Evolutionary conservation across 176 grass and related monocot genomes (phyloP).

Genomic region (Puya raimondii): DNA sequence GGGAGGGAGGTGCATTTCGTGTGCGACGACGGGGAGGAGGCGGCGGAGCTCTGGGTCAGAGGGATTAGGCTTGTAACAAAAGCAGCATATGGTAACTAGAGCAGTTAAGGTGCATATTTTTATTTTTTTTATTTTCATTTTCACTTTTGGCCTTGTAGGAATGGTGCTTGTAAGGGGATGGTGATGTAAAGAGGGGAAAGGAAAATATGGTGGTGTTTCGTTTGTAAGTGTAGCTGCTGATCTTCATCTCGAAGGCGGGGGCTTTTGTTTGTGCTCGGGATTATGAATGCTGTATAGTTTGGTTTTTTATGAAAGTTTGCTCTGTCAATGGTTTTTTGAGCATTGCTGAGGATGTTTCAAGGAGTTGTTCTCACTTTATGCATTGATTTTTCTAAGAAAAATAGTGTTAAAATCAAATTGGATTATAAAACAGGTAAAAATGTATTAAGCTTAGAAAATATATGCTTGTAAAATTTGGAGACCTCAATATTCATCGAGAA

Average conservation of each 20-base stretch:
- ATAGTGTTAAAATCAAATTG: too few relatives aligned
- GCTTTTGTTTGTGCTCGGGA: conserved; percentile 15
- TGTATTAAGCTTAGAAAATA: too few relatives aligned
- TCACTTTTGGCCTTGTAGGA: conserved; percentile 26
- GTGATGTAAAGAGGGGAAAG: conserved; percentile 20
- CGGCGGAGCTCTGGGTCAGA: conserved; percentile 81
- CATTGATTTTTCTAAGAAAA: too few relatives aligned
- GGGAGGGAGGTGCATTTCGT: conserved; percentile 92
- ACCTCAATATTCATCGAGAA: too few relatives aligned
- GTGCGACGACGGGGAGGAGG: conserved; percentile 62
- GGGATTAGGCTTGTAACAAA: conserved; percentile 62
- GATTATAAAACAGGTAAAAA: too few relatives aligned
- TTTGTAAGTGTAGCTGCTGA: conserved; percentile 10
- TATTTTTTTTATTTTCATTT: background rate
- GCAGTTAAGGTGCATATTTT: conserved; percentile 6
- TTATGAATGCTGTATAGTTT: conserved; percentile 16
- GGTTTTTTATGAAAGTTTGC: background rate
- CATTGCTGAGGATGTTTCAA: too few relatives aligned
- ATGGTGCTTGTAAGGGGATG: conserved; percentile 27
- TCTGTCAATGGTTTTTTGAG: too few relatives aligned
- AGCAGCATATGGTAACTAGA: conserved; percentile 30
- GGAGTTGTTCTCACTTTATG: too few relatives aligned
- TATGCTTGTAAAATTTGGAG: too few relatives aligned
- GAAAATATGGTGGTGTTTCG: conserved; percentile 17
- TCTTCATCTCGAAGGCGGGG: conserved; percentile 65